Evolutionary conservation across 2,329 filamentous ascomycete genomes (phyloP).

Genomic region (Fusarium keratoplasticum): DNA sequence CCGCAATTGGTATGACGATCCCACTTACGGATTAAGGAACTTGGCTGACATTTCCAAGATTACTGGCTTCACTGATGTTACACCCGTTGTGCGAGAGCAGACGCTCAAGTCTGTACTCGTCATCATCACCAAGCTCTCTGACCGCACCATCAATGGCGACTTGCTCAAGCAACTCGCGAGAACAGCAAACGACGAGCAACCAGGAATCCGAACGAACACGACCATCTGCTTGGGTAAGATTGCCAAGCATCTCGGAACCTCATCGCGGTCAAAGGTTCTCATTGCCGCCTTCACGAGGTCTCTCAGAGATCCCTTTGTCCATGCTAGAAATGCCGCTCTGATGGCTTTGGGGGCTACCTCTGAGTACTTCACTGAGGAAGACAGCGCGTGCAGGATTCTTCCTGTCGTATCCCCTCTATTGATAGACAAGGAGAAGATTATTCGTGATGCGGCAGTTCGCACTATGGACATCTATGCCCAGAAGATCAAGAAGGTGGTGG

Average conservation of each 20-base stretch:
- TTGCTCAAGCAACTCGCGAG: conserved; percentile 91
- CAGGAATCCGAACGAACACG: conserved; percentile 96
- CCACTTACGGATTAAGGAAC: background rate
- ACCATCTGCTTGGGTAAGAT: conserved; percentile 98
- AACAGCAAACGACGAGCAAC: conserved; percentile 96
- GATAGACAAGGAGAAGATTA: conserved; percentile 94
- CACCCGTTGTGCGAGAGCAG: conserved; percentile 92
- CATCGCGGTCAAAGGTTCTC: conserved; percentile 88
- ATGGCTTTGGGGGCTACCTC: conserved; percentile 87
- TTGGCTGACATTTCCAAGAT: conserved; percentile 63
- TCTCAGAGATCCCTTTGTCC: conserved; percentile 92
- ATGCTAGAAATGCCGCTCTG: conserved; percentile 89
- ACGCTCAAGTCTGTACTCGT: conserved; percentile 94
- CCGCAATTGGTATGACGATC: conserved; percentile 80
- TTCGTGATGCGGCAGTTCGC: conserved; percentile 92
- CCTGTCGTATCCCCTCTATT: conserved; percentile 86
- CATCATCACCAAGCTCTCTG: conserved; percentile 88
- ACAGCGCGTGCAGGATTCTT: conserved; percentile 85
- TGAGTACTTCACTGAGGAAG: conserved; percentile 89
- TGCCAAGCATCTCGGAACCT: conserved; percentile 83
- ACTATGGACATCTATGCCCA: conserved; percentile 88
- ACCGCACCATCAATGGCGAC: conserved; percentile 93
- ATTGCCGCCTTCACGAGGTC: conserved; percentile 92
- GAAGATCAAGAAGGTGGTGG: conserved; percentile 82
- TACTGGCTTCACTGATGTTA: conserved; percentile 93